These are phyloP conservation scores for Solanum habrochaites DNA, from an alignment of 257 asterid genomes.

Conservation along the genomic window DNA sequence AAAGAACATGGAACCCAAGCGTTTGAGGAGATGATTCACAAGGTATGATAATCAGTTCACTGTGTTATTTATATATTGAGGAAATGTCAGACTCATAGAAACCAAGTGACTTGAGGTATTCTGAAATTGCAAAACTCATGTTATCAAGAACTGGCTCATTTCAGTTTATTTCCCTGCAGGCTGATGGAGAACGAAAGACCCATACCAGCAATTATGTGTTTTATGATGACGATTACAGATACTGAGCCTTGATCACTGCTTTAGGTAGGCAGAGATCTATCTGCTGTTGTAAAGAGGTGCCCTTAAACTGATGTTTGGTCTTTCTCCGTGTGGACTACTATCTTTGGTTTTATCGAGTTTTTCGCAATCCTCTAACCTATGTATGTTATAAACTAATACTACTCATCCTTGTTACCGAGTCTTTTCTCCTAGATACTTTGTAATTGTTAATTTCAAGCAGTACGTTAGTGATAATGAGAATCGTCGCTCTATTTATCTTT, in stretches of 20 bases:
- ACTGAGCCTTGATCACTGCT: slow-evolving; percentile 18
- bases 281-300: slow-evolving; percentile 27
- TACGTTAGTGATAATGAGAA: background rate
- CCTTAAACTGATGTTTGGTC: background rate
- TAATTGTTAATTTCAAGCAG: background rate
- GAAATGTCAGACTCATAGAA: background rate
- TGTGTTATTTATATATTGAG: background rate
- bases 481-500: background rate
- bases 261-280: background rate
- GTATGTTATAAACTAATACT: background rate
- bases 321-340: background rate
- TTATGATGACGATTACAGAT: slow-evolving; percentile 44
- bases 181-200: slow-evolving; percentile 33
- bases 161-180: slow-evolving; percentile 23
- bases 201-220: slow-evolving; percentile 22
- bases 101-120: background rate
- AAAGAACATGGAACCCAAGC: slow-evolving; percentile 59
- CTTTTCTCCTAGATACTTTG: background rate
- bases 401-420: background rate
- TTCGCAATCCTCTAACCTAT: background rate
- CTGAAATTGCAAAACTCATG: background rate
- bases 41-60: slow-evolving; percentile 27
- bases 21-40: slow-evolving; percentile 55
- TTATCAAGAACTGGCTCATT: background rate
- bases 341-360: background rate